phyloP scores from a whole-genome alignment of 257 asterid genomes.

The Primulina huaijiensis region DNA sequence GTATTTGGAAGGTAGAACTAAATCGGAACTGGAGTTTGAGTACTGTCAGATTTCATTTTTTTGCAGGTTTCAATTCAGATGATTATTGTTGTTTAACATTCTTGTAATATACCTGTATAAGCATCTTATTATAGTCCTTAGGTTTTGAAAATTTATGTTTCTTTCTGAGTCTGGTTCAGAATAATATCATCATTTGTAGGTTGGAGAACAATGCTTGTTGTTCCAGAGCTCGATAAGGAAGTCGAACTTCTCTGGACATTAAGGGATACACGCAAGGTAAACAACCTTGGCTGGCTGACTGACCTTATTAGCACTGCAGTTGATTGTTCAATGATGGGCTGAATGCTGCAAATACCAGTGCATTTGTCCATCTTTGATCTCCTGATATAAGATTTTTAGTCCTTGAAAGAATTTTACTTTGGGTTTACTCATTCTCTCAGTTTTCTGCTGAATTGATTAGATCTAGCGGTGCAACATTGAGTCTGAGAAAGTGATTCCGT shows the following conservation, averaged over 20 bases:
- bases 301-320: slow-evolving; percentile 6
- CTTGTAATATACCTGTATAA: not conserved
- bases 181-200: slow-evolving; percentile 45
- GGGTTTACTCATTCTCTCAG: not conserved
- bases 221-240: slow-evolving; percentile 98
- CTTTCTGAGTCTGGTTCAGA: slow-evolving; percentile 26
- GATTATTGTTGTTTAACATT: slow-evolving; percentile 21
- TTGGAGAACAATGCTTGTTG: slow-evolving; percentile 99
- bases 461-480: slow-evolving; percentile 17
- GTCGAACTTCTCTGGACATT: slow-evolving; percentile 72
- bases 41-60: not conserved
- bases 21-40: slow-evolving; percentile 10
- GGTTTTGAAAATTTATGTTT: slow-evolving; percentile 15
- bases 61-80: slow-evolving; percentile 17
- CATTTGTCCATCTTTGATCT: not conserved
- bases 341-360: slow-evolving; percentile 6
- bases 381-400: slow-evolving; percentile 1
- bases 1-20: not conserved
- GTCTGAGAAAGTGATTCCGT: slow-evolving; percentile 13
- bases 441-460: not conserved
- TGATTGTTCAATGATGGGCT: slow-evolving; percentile 2
- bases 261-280: slow-evolving; percentile 80
- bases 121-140: slow-evolving; percentile 12
- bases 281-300: slow-evolving; percentile 2
- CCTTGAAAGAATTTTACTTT: not conserved